These are phyloP conservation scores for Phoenix dactylifera DNA, from an alignment of 176 grass and related monocot genomes.

Conservation along the genomic window DNA sequence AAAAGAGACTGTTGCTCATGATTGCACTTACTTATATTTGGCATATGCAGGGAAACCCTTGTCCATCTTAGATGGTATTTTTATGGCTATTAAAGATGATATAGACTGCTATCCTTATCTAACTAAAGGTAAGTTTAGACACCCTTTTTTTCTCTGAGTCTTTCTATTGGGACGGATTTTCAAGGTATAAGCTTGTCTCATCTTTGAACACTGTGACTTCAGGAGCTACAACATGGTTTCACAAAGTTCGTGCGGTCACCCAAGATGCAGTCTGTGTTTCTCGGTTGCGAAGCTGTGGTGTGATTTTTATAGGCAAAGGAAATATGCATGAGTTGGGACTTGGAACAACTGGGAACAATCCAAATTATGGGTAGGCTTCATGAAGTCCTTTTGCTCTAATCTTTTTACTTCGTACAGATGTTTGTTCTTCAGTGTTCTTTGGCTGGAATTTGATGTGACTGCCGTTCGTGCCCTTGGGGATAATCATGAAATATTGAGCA, in stretches of 20 bases:
- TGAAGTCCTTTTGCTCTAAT: too few species aligned
- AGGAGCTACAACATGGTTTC: conserved; percentile 82
- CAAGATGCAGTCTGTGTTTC: conserved; percentile 67
- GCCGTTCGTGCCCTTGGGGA: too few species aligned
- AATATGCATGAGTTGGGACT: conserved; percentile 99
- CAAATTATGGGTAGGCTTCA: conserved; percentile 69
- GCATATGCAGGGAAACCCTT: conserved; percentile 47
- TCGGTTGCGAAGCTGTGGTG: conserved; percentile 81
- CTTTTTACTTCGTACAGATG: too few species aligned
- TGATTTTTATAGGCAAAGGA: conserved; percentile 87
- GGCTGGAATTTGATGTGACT: too few species aligned
- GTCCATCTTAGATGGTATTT: conserved; percentile 77
- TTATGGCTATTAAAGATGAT: conserved; percentile 89
- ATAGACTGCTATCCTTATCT: conserved; percentile 91
- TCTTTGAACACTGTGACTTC: conserved; percentile 1
- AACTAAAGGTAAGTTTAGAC: conserved; percentile 48
- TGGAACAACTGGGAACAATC: conserved; percentile 94
- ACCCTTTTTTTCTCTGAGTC: background rate
- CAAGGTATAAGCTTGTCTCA: background rate
- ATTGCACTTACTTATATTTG: background rate
- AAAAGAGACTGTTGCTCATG: background rate
- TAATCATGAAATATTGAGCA: background rate
- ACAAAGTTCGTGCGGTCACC: conserved; percentile 47
- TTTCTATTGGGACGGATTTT: conserved; percentile 1
- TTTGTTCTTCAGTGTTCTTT: too few species aligned